Base-by-base conservation (phyloP, 2,329 filamentous ascomycete genomes). In the Diaporthe eres region DNA sequence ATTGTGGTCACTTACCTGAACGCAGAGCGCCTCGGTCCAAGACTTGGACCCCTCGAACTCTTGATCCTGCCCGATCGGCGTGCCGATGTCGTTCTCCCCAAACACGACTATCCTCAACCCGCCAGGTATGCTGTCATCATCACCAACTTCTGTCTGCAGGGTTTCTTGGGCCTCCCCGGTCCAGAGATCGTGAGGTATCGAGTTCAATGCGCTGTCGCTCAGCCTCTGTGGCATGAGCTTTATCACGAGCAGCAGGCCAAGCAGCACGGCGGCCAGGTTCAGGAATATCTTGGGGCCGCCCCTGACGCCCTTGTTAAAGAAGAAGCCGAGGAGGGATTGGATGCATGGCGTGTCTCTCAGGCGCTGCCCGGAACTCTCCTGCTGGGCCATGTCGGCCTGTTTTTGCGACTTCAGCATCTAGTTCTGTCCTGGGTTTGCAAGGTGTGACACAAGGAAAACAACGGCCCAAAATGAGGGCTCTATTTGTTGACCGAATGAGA, bases 41-140 rank as follows among this genome's bases (percentile, higher is more conserved):
- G 85, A 80, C 34, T 78, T 82, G 68, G 68, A 75, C 37, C 75
- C 80, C 57, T 15, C 74, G 75, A 76, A 42, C 76, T 65, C 68
- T 19, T 57, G 28, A 57, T 79, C 78, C 28, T 75, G 75, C 37
- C 75, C 70, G 47, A 79, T 77, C 12, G 85, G 82, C 49, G 86
- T 87, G 17, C 86, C 86, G 57, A 86, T 79, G 74, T 86, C 85
- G n/a, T 88, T 82, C 75, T 89, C 88, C 6, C 88, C 88, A 78
- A 90, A 90, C 8, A 88, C 87, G 12, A 90, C 87, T 10, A 90
- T 83, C 72, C 88, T 85, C 76, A 90, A 75, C 3, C 86, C 83
- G 9, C 83, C 83, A 1, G 75, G 75, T 25, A 68, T 74, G 31
- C 75, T 75, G 0, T 51, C 75, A 9, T 71, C 68, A 12, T 31